These are phyloP conservation scores for Scytalidium lignicola DNA, from an alignment of 2,329 filamentous ascomycete genomes.

Conservation along the genomic window DNA sequence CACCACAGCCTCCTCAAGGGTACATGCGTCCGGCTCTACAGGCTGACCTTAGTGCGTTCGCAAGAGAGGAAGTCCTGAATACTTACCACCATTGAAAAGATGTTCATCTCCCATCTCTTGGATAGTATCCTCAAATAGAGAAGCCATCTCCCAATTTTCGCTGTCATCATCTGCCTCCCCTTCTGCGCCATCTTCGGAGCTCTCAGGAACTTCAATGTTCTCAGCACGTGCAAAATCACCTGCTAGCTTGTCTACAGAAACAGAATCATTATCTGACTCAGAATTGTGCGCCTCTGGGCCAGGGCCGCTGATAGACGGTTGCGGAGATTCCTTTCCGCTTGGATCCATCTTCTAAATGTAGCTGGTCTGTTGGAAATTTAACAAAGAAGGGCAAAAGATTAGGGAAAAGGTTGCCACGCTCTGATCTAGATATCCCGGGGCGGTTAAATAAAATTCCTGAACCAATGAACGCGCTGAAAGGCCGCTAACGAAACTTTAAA, in stretches of 20 bases:
- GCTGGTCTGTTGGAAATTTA: background rate
- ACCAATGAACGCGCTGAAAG: background rate
- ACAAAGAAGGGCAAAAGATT: background rate
- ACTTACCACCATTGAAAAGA: slow-evolving; percentile 36
- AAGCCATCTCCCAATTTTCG: slow-evolving; percentile 34
- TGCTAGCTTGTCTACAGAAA: background rate
- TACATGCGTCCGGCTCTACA: slow-evolving; percentile 39
- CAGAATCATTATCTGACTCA: background rate
- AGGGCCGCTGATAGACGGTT: background rate
- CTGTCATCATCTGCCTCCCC: slow-evolving; percentile 10
- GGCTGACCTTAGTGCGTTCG: slow-evolving; percentile 18
- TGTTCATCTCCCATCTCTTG: slow-evolving; percentile 42
- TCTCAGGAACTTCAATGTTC: slow-evolving; percentile 1
- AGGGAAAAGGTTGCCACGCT: background rate
- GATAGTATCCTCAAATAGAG: slow-evolving; percentile 41
- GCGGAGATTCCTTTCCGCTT: background rate
- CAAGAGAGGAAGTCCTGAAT: slow-evolving; percentile 8
- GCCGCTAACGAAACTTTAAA: background rate
- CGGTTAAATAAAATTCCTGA: background rate
- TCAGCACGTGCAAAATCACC: background rate
- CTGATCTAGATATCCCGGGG: background rate
- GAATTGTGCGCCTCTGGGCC: background rate
- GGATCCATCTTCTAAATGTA: background rate
- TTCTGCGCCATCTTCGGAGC: slow-evolving; percentile 10
- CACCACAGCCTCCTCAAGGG: slow-evolving; percentile 61